These are phyloP conservation scores for Plasmodium chabaudi DNA, from an alignment of 169 alveolate genomes.

Conservation along the genomic window DNA sequence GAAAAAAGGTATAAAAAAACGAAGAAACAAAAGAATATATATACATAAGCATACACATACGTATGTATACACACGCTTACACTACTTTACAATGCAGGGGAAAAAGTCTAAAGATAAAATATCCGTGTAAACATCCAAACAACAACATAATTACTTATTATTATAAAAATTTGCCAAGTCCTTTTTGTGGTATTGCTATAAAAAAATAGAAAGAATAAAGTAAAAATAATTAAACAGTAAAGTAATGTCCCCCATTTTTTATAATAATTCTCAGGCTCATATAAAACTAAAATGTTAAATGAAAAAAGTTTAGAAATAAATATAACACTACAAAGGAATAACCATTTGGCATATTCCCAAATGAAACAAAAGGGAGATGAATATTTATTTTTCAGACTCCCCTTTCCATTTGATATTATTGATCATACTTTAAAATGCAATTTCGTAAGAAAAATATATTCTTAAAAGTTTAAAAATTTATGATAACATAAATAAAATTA, in stretches of 20 bases:
- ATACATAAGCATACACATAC: not conserved
- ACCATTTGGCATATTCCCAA: not conserved
- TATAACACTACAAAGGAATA: constrained; percentile 24
- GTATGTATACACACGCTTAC: not conserved
- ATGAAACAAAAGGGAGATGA: constrained; percentile 18
- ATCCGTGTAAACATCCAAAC: constrained; percentile 12
- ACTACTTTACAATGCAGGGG: not conserved
- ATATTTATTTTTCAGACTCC: constrained; percentile 26
- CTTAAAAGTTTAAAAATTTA: not conserved
- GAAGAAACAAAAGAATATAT: not conserved
- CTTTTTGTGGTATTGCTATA: constrained; percentile 21
- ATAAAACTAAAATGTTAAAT: constrained; percentile 1
- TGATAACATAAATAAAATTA: not conserved
- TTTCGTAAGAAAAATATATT: not conserved
- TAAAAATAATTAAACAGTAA: too few relatives aligned
- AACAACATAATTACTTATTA: constrained; percentile 27
- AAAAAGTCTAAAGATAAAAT: constrained; percentile 1
- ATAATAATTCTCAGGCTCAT: constrained; percentile 19
- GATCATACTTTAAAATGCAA: constrained; percentile 24
- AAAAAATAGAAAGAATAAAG: not conserved
- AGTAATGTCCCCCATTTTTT: not conserved
- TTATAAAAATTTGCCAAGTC: constrained; percentile 22
- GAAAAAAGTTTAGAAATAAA: constrained; percentile 22
- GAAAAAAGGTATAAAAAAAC: constrained; percentile 13
- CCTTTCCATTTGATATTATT: constrained; percentile 31